Evolutionary conservation across 129 eudicot genomes (phyloP), one percentile per base, ranked within the genome.

Genomic region (Glebionis coronaria): DNA sequence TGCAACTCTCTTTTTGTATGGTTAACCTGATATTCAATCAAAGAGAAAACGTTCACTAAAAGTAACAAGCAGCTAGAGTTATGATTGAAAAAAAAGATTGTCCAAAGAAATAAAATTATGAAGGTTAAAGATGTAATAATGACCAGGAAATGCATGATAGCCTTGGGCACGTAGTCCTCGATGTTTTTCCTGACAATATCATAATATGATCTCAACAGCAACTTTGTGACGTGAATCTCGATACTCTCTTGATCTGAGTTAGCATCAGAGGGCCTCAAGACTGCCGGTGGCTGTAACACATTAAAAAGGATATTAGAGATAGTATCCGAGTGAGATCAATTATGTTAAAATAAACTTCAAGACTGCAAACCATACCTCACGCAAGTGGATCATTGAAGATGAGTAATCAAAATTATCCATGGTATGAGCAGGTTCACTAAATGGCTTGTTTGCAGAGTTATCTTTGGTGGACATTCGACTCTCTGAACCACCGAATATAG

Each of bases 141-240:
- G 82, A 94, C 99, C 93, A 94, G 80, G 60, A 94, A 94, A 77
- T 94, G 99, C 99, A 94, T 94, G 66, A 94, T 94, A 53, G 99
- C 97, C 76, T 94, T 94, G 44, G 99, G 99, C 9, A 90, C 87
- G 69, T 71, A 82, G 79, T 94, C 99, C 80, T 94, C 95, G 2
- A 94, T 80, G 74, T 94, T 94, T 81, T 94, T 94, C 76, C 99
- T 84, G 38, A 94, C 97, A 63, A 94, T 87, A 75, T 94, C 97
- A 66, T 94, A 94, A 75, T 94, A 94, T n/a, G 99, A 94, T 79
- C 82, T 85, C 73, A 94, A 65, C 76, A 94, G 69, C 74, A 83
- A 56, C 74, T 90, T 94, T 2, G 90, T 90, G 40, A 83, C 91
- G 14, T 67, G 56, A 56, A 89, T 90, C 80, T 94, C 99, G 52